These are phyloP conservation scores for Balamuthia mandrillaris DNA, from an alignment of 208 protist species.

Conservation along the genomic window DNA sequence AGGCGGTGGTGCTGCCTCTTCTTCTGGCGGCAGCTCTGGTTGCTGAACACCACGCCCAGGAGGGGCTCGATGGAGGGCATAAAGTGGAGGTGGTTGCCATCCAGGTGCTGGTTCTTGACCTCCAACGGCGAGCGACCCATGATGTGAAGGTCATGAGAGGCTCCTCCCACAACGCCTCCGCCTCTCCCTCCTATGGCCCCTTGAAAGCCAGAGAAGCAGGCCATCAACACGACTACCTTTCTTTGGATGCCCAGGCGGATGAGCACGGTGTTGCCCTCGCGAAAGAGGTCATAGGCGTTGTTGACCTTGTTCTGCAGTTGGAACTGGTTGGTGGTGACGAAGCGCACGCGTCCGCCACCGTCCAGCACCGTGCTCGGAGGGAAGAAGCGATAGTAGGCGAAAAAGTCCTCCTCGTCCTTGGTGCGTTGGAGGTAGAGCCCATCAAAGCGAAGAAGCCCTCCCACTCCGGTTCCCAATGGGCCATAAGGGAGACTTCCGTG, in stretches of 20 bases:
- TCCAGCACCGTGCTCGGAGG: background rate
- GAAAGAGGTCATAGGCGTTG: slow-evolving; percentile 10
- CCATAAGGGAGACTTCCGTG: background rate
- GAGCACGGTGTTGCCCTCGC: background rate
- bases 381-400: background rate
- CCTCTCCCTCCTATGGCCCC: background rate
- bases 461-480: background rate
- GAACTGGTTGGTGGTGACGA: background rate
- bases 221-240: background rate
- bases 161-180: background rate
- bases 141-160: background rate
- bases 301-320: slow-evolving; percentile 21
- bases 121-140: background rate
- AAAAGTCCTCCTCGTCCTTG: background rate
- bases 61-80: background rate
- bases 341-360: background rate
- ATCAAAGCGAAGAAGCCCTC: background rate
- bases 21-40: background rate
- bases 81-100: background rate
- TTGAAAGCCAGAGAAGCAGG: background rate
- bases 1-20: slow-evolving; percentile 17
- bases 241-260: background rate
- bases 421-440: slow-evolving; percentile 1
- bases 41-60: background rate
- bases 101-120: background rate